A percentile compares a stretch with the other conserved stretches of the same genome.
These are phyloP conservation scores for Colletotrichum tamarilloi DNA, from an alignment of 2,329 filamentous ascomycete genomes.

Conservation along the genomic window DNA sequence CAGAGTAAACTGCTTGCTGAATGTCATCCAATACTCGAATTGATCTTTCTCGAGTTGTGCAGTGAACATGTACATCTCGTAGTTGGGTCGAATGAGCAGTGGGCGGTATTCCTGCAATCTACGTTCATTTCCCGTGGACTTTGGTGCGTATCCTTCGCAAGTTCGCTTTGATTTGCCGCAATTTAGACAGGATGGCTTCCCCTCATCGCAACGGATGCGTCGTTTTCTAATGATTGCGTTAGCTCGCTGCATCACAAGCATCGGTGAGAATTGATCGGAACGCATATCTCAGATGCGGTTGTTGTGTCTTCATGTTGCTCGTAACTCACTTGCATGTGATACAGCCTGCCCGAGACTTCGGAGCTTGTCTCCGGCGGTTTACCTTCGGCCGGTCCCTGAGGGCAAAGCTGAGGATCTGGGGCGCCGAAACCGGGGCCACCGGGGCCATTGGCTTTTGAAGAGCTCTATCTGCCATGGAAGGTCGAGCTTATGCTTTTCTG, in stretches of 20 bases:
- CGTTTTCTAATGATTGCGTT: background rate
- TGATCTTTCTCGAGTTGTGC: constrained; percentile 23
- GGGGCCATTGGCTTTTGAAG: too few species aligned
- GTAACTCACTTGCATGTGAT: constrained; percentile 22
- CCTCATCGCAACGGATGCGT: constrained; percentile 6
- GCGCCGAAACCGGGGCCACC: background rate
- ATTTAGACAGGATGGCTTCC: background rate
- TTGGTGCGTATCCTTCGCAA: constrained; percentile 5
- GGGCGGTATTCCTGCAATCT: background rate
- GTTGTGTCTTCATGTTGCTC: background rate
- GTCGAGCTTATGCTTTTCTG: background rate
- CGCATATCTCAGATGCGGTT: background rate
- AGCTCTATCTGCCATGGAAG: background rate
- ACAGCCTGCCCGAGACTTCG: constrained; percentile 14
- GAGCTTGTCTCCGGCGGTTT: constrained; percentile 3
- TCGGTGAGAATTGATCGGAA: background rate
- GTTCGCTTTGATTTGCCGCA: background rate
- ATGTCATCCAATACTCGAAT: constrained; percentile 20
- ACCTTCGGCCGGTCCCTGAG: background rate
- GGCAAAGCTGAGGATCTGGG: background rate
- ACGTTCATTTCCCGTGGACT: background rate
- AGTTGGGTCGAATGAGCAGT: background rate
- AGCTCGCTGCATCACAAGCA: too few species aligned
- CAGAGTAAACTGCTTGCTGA: constrained; percentile 12
- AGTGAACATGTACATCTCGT: constrained; percentile 14